Conservation (phyloP, 805 yeast genomes). For the Myxozyma udenii region DNA sequence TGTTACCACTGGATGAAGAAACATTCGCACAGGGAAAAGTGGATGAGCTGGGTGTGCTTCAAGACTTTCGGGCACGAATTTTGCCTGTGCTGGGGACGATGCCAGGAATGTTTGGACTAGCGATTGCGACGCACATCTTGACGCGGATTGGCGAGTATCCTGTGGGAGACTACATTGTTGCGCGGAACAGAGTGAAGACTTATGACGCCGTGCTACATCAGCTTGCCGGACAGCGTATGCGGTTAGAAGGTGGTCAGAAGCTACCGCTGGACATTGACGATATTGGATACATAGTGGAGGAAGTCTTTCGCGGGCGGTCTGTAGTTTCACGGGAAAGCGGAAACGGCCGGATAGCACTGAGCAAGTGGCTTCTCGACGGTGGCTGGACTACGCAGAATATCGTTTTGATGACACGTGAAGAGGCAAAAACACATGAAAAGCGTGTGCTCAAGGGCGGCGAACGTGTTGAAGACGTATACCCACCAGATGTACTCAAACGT, state of each 20-base stretch:
- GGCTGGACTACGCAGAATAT: conserved; percentile 72
- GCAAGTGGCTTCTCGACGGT: conserved; percentile 75
- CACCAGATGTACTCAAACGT: conserved; percentile 53
- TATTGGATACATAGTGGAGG: conserved; percentile 80
- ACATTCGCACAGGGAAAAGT: conserved; percentile 79
- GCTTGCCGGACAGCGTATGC: conserved; percentile 80
- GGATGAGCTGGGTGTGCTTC: conserved; percentile 79
- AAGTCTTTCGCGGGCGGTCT: conserved; percentile 87
- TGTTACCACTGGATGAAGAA: conserved; percentile 79
- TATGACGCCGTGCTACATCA: conserved; percentile 82
- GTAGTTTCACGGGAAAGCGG: conserved; percentile 66
- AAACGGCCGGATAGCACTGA: conserved; percentile 72
- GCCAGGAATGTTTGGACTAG: conserved; percentile 94
- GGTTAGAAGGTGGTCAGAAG: conserved; percentile 67
- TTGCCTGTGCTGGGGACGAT: conserved; percentile 94
- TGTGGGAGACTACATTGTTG: conserved; percentile 73
- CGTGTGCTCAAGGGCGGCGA: conserved; percentile 49
- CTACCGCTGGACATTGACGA: conserved; percentile 66
- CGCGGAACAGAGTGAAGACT: conserved; percentile 78
- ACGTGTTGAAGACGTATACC: conserved; percentile 56
- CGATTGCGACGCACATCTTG: conserved; percentile 79
- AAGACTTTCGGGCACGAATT: conserved; percentile 88
- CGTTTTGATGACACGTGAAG: conserved; percentile 85
- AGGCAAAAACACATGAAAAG: conserved; percentile 75
- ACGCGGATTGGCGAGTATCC: conserved; percentile 77